Conservation (phyloP, 768 basidiomycete genomes). For the Boletus vermiculosoides region DNA sequence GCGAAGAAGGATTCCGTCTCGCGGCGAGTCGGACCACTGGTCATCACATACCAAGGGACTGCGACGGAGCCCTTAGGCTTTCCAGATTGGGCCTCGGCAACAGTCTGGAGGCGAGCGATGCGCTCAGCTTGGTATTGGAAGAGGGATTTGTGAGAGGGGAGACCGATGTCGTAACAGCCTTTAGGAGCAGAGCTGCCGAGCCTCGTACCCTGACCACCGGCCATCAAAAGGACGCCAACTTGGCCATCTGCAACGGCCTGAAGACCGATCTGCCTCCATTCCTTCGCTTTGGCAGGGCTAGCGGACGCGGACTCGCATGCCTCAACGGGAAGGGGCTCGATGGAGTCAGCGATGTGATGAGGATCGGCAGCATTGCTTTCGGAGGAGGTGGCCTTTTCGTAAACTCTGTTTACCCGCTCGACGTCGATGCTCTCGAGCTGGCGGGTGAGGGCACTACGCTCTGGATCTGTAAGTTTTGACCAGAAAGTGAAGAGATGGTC, state of each 20-base stretch:
- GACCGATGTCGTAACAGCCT: conserved; percentile 96
- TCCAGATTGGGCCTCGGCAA: conserved; percentile 59
- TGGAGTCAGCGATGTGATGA: conserved; percentile 44
- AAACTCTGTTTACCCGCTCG: conserved; percentile 88
- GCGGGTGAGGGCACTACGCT: conserved; percentile 58
- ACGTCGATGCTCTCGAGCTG: conserved; percentile 86
- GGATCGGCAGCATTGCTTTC: conserved; percentile 53
- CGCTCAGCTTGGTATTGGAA: conserved; percentile 99
- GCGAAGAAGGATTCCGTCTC: conserved; percentile 87
- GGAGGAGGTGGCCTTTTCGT: conserved; percentile 66
- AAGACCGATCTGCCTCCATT: conserved; percentile 81
- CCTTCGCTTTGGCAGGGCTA: conserved; percentile 51
- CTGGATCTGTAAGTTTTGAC: conserved; percentile 60
- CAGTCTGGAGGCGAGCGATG: conserved; percentile 75
- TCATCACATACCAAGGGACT: conserved; percentile 99
- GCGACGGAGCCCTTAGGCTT: conserved; percentile 61
- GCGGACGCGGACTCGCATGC: conserved; percentile 64
- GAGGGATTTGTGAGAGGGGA: conserved; percentile 89
- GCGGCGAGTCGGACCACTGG: conserved; percentile 88
- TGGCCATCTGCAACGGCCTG: conserved; percentile 76
- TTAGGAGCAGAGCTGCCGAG: conserved; percentile 92
- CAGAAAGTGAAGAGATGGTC: conserved; percentile 89
- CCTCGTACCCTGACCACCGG: conserved; percentile 96
- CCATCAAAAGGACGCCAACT: conserved; percentile 96
- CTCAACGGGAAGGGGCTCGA: conserved; percentile 79